phyloP scores from a whole-genome alignment of 2,329 filamentous ascomycete species.

The Neospermospora avenae region DNA sequence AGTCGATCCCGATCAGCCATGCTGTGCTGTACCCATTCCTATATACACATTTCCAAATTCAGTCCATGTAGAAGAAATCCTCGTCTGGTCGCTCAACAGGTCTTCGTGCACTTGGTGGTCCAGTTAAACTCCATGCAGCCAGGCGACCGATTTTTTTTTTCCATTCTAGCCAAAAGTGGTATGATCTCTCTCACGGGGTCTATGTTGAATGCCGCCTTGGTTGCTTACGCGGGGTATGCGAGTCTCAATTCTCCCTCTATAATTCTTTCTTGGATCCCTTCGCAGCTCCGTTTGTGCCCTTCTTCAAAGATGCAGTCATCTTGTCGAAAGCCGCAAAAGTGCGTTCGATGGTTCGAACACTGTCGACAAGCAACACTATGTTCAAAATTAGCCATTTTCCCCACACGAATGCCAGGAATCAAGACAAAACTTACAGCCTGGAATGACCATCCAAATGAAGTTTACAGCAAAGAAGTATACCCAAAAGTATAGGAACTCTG shows the following conservation, averaged over 20 bases:
- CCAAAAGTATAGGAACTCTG: conserved; percentile 61
- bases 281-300: conserved; percentile 1
- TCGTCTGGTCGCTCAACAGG: neutral
- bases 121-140: neutral
- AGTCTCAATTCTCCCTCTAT: conserved; percentile 4
- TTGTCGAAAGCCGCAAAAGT: conserved; percentile 38
- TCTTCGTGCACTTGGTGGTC: neutral
- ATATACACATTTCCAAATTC: neutral
- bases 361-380: conserved; percentile 28
- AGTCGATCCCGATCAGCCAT: neutral
- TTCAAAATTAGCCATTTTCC: neutral
- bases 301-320: conserved; percentile 11
- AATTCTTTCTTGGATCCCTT: conserved; percentile 3
- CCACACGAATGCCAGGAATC: no score
- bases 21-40: neutral
- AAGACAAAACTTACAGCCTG: conserved; percentile 46
- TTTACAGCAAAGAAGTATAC: conserved; percentile 62
- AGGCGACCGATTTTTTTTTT: neutral
- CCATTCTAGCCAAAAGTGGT: neutral
- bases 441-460: conserved; percentile 57
- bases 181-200: neutral
- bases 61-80: neutral
- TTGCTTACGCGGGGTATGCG: neutral
- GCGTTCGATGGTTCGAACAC: conserved; percentile 35
- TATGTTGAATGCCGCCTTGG: conserved; percentile 5